Evolutionary conservation across 495 filamentous ascomycete species (phyloP).

Genomic region (Hyaloscypha variabilis): DNA sequence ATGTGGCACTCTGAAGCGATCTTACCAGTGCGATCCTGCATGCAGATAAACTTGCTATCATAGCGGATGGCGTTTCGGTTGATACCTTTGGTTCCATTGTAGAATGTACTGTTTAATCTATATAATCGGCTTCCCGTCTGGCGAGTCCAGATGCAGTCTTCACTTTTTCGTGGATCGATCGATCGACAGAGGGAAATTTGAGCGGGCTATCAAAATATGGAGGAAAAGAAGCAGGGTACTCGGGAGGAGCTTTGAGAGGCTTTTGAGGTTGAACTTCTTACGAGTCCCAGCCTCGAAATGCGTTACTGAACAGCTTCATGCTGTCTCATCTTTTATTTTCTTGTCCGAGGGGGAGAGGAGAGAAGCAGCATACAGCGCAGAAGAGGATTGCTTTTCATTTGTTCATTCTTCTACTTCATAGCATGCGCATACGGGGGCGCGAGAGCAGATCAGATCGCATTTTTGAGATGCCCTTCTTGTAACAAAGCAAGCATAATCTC

Average conservation of each 20-base stretch:
- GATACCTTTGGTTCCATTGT: slow-evolving; percentile 37
- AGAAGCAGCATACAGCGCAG: not conserved
- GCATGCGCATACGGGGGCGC: slow-evolving; percentile 26
- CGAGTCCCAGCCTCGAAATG: slow-evolving; percentile 14
- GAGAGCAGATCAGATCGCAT: slow-evolving; percentile 7
- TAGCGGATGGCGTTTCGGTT: slow-evolving; percentile 55
- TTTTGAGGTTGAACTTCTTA: not conserved
- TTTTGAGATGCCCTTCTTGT: slow-evolving; percentile 19
- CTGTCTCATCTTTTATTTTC: slow-evolving; percentile 21
- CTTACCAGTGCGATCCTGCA: slow-evolving; percentile 27
- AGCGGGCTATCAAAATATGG: slow-evolving; percentile 27
- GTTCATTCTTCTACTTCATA: slow-evolving; percentile 30
- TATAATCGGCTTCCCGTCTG: slow-evolving; percentile 31
- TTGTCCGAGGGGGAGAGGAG: slow-evolving; percentile 6
- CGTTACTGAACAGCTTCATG: slow-evolving; percentile 15
- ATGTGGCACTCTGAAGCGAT: slow-evolving; percentile 79
- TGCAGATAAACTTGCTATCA: slow-evolving; percentile 41
- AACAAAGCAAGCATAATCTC: slow-evolving; percentile 21
- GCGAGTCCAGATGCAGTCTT: slow-evolving; percentile 24
- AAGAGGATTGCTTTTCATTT: slow-evolving; percentile 24
- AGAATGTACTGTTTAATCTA: slow-evolving; percentile 39
- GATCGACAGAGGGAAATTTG: slow-evolving; percentile 10
- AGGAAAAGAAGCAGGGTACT: not conserved
- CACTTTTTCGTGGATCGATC: slow-evolving; percentile 4
- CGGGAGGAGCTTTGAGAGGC: slow-evolving; percentile 16